phyloP scores from a whole-genome alignment of 2,329 filamentous ascomycete genomes.

The Aspergillus calidoustus region DNA sequence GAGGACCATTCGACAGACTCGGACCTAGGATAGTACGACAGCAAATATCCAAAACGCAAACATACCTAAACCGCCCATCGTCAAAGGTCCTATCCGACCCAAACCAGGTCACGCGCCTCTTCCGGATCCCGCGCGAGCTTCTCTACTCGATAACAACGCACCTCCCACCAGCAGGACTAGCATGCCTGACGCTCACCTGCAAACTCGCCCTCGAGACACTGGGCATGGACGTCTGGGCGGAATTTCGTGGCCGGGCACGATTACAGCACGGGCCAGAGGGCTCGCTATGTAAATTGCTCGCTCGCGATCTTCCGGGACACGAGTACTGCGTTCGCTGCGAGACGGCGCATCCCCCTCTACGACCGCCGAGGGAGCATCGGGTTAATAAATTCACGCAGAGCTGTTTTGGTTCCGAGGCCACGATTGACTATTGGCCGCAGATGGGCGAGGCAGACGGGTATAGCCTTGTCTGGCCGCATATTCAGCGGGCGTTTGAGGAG shows the following conservation, averaged over 20 bases:
- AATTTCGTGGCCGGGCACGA: neutral
- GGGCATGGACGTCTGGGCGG: neutral
- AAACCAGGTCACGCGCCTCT: neutral
- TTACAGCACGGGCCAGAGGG: neutral
- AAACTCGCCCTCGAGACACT: constrained; percentile 4
- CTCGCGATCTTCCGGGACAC: neutral
- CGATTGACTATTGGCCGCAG: constrained; percentile 15
- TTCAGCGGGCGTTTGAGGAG: neutral
- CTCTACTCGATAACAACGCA: constrained; percentile 7
- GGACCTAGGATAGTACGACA: neutral
- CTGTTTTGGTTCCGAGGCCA: constrained; percentile 5
- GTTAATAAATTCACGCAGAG: constrained; percentile 3
- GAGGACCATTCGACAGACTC: neutral
- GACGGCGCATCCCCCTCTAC: constrained; percentile 6
- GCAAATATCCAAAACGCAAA: neutral
- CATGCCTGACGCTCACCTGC: constrained; percentile 12
- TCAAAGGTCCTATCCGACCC: neutral
- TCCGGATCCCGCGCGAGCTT: constrained; percentile 5
- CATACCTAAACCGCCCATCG: neutral
- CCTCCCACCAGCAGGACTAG: neutral
- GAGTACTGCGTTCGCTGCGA: constrained; percentile 11
- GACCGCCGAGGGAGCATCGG: constrained; percentile 6
- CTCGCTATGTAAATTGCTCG: neutral
- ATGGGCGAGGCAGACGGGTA: neutral
- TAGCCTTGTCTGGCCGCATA: constrained; percentile 9